A percentile compares a stretch with the other conserved stretches of the same genome.
These are phyloP conservation scores for Arthrocladium fulminans DNA, from an alignment of 2,329 filamentous ascomycete genomes.

Conservation along the genomic window DNA sequence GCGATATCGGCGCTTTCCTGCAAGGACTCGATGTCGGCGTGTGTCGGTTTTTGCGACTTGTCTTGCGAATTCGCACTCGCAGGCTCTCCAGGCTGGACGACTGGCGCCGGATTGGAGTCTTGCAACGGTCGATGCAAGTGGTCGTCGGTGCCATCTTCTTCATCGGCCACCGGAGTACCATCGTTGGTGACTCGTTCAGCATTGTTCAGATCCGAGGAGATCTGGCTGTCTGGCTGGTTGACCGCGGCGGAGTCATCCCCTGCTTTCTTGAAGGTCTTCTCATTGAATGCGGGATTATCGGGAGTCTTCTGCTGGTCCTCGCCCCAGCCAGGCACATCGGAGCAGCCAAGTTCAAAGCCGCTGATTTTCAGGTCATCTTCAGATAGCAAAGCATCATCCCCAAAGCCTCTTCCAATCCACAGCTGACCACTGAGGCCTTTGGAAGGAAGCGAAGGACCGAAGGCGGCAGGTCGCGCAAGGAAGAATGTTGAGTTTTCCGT, in stretches of 20 bases:
- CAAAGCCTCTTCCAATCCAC: conserved; percentile 89
- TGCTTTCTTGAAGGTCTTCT: conserved; percentile 18
- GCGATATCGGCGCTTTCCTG: conserved; percentile 88
- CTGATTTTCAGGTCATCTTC: conserved; percentile 44
- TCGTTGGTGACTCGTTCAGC: conserved; percentile 10
- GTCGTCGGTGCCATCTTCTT: conserved; percentile 75
- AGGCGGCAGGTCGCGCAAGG: conserved; percentile 82
- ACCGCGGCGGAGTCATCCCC: conserved; percentile 2
- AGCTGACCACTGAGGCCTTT: conserved; percentile 78
- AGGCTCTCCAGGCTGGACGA: conserved; percentile 28
- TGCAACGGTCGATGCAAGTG: conserved; percentile 58
- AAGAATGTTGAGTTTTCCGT: conserved; percentile 99
- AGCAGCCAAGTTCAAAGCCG: conserved; percentile 86
- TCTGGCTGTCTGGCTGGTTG: conserved; percentile 9
- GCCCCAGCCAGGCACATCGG: conserved; percentile 84
- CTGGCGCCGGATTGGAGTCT: conserved; percentile 32
- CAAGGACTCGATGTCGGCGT: conserved; percentile 84
- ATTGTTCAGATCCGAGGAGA: conserved; percentile 2
- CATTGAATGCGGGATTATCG: conserved; percentile 26
- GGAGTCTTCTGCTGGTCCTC: conserved; percentile 46
- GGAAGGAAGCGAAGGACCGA: conserved; percentile 68
- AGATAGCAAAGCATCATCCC: conserved; percentile 61
- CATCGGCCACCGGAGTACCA: conserved; percentile 24
- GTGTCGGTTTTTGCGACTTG: conserved; percentile 35
- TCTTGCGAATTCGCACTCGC: conserved; percentile 25